A percentile compares a stretch with the other conserved stretches of the same genome.
phyloP scores from a whole-genome alignment of 345 rosid species.

The Turritis glabra region DNA sequence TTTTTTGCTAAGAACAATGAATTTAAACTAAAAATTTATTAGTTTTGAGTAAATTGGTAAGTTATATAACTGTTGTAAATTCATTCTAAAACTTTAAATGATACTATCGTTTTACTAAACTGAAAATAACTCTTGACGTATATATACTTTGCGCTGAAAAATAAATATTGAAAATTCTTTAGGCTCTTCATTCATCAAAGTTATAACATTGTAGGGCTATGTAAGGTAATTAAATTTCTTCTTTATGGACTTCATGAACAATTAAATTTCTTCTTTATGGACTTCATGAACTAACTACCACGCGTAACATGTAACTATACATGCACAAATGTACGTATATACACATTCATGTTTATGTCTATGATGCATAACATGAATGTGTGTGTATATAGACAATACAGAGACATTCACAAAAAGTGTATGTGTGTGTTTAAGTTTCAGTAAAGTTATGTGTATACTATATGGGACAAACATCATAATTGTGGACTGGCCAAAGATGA shows the following conservation, averaged over 20 bases:
- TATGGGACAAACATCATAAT: conserved; percentile 35
- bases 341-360: conserved; percentile 2
- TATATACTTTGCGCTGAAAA: neutral
- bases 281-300: conserved; percentile 2
- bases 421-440: conserved; percentile 23
- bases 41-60: neutral
- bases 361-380: too few relatives aligned
- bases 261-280: neutral
- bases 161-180: neutral
- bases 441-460: neutral
- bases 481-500: conserved; percentile 33
- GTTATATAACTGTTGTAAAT: too few relatives aligned
- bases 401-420: conserved; percentile 2
- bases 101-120: too few relatives aligned
- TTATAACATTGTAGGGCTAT: neutral
- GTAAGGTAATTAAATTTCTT: neutral
- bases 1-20: too few relatives aligned
- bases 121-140: too few relatives aligned
- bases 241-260: neutral
- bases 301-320: conserved; percentile 16
- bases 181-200: neutral
- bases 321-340: neutral
- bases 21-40: too few relatives aligned
- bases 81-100: too few relatives aligned
- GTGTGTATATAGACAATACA: neutral